Conservation (phyloP, 139 green algal species). For the Dunaliella sp. region DNA sequence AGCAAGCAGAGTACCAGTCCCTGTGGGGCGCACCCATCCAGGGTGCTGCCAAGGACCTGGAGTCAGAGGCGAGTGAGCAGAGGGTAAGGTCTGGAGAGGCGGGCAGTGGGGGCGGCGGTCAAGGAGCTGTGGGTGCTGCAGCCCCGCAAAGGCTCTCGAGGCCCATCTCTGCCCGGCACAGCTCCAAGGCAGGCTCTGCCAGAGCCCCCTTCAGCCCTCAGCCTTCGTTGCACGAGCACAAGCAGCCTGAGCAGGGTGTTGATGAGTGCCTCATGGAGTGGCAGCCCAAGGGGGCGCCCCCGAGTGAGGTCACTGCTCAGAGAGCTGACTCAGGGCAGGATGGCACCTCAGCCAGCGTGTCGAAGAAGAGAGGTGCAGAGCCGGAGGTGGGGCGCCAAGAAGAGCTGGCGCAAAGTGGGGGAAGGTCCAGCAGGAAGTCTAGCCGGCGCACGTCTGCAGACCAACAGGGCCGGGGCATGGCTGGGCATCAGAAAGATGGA, state of each 20-base stretch:
- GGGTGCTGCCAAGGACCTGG: neutral
- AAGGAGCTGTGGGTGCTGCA: neutral
- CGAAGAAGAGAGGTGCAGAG: neutral
- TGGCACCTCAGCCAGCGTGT: neutral
- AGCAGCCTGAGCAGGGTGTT: neutral
- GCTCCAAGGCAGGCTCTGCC: neutral
- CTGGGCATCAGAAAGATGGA: neutral
- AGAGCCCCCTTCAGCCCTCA: neutral
- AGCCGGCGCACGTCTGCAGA: neutral
- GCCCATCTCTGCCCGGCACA: neutral
- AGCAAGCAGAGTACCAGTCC: neutral
- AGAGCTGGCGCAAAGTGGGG: neutral
- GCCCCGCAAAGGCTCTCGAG: neutral
- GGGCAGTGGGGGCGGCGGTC: neutral
- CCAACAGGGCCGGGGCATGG: neutral
- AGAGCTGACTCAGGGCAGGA: neutral
- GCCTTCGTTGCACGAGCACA: neutral
- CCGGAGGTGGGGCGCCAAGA: neutral
- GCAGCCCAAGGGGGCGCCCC: neutral
- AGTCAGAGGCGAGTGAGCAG: neutral
- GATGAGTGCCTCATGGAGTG: neutral
- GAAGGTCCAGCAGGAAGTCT: neutral
- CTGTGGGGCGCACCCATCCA: neutral
- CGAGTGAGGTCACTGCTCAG: too few relatives aligned
- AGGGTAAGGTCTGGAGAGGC: neutral